Percentiles rank a stretch among this genome's conserved stretches.
phyloP scores from a whole-genome alignment of 1,139 yeast genomes.

The Blastobotrys raffinosifermentans region DNA sequence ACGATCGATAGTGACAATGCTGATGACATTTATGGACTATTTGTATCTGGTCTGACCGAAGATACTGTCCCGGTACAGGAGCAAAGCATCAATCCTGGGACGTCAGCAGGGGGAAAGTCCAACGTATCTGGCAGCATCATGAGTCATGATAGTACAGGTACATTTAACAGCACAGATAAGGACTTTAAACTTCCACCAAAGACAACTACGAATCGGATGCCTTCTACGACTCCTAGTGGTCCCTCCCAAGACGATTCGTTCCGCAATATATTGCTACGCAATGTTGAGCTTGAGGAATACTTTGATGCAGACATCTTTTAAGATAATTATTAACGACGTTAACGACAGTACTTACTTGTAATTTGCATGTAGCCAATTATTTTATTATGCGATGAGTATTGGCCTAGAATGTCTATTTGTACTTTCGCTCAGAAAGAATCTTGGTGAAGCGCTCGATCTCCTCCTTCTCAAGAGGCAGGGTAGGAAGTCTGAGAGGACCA shows the following conservation, averaged over 20 bases:
- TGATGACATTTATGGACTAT: constrained; percentile 23
- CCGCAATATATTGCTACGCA: constrained; percentile 20
- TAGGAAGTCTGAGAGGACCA: constrained; percentile 8
- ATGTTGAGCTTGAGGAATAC: constrained; percentile 23
- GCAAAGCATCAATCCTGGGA: neutral
- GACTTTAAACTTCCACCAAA: constrained; percentile 3
- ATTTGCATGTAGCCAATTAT: too few species aligned
- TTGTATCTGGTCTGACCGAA: constrained; percentile 23
- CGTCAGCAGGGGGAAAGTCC: neutral
- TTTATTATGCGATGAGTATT: too few species aligned
- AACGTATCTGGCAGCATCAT: too few species aligned
- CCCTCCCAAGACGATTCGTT: constrained; percentile 16
- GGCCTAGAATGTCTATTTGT: too few species aligned
- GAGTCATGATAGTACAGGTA: too few species aligned
- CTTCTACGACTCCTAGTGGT: constrained; percentile 4
- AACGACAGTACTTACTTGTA: too few species aligned
- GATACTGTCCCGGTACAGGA: too few species aligned
- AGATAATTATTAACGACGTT: too few species aligned
- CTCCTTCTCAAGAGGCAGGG: constrained; percentile 9
- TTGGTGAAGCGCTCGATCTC: constrained; percentile 5
- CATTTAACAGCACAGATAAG: too few species aligned
- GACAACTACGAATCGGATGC: too few species aligned
- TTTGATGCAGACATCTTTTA: constrained; percentile 5
- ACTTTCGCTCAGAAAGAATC: constrained; percentile 8
- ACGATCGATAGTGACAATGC: constrained; percentile 18